Conservation (phyloP, 2,329 filamentous ascomycete genomes). For the Bipolaris cookei region DNA sequence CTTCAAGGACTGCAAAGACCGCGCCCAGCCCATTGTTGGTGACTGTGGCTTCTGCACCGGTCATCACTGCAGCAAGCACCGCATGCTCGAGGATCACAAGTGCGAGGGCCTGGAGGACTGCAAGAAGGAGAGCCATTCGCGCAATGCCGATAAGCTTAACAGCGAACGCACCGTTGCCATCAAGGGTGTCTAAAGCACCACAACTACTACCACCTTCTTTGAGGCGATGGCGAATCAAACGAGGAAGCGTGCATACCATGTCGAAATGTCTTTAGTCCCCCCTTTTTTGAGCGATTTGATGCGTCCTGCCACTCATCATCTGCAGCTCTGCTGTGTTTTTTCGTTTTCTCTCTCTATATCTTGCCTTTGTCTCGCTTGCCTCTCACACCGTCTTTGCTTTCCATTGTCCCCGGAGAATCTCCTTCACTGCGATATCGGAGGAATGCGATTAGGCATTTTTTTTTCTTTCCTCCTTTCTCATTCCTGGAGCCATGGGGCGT, state of each 20-base stretch:
- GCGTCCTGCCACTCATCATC: neutral
- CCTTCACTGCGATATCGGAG: no score
- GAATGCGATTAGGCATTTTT: no score
- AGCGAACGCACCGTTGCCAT: constrained; percentile 92
- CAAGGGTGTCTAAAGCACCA: constrained; percentile 67
- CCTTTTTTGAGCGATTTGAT: constrained; percentile 48
- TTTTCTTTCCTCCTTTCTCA: no score
- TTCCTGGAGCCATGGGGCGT: no score
- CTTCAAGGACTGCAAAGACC: constrained; percentile 86
- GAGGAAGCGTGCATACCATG: constrained; percentile 1
- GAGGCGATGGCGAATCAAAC: neutral
- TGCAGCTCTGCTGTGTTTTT: constrained; percentile 7
- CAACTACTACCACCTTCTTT: neutral
- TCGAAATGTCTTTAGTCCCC: neutral
- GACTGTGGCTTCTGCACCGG: constrained; percentile 95
- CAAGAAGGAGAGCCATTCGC: constrained; percentile 95
- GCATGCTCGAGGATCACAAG: constrained; percentile 91
- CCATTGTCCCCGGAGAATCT: no score
- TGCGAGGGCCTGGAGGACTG: constrained; percentile 93
- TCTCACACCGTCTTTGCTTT: no score
- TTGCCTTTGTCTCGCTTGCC: no score
- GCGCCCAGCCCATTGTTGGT: constrained; percentile 90
- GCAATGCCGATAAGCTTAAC: constrained; percentile 91
- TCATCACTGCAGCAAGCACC: constrained; percentile 93
- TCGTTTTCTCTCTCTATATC: neutral